Percentiles rank a stretch among this genome's conserved stretches.
These are phyloP conservation scores for Penicillium janthinellum DNA, from an alignment of 2,329 filamentous ascomycete genomes.

Conservation along the genomic window DNA sequence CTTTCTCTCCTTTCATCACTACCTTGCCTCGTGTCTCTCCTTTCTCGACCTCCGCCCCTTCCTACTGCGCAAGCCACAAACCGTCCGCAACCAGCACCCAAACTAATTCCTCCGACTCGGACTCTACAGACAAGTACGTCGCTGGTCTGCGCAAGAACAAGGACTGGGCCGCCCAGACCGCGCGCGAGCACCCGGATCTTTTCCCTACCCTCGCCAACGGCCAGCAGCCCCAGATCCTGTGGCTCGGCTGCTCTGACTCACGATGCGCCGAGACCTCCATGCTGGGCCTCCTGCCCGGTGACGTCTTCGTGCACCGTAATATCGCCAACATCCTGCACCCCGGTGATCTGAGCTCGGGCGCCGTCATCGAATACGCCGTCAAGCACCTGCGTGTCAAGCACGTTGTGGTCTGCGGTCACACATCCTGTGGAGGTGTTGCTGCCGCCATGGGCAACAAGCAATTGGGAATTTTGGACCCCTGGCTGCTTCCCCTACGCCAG, in stretches of 20 bases:
- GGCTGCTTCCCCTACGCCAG: slow-evolving; percentile 60
- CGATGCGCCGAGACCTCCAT: slow-evolving; percentile 83
- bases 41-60: slow-evolving; percentile 25
- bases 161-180: slow-evolving; percentile 68
- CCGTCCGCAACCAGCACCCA: slow-evolving; percentile 8
- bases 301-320: slow-evolving; percentile 88
- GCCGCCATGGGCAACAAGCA: slow-evolving; percentile 59
- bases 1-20: neutral
- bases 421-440: slow-evolving; percentile 60
- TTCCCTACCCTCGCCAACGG: slow-evolving; percentile 68
- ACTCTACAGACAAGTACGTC: slow-evolving; percentile 57
- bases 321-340: slow-evolving; percentile 81
- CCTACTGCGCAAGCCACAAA: slow-evolving; percentile 21
- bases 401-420: slow-evolving; percentile 64
- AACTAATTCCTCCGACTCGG: slow-evolving; percentile 18
- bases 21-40: slow-evolving; percentile 11
- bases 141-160: slow-evolving; percentile 69
- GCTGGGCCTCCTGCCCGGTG: slow-evolving; percentile 74
- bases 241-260: slow-evolving; percentile 86
- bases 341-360: slow-evolving; percentile 72
- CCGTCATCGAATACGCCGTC: slow-evolving; percentile 80
- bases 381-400: slow-evolving; percentile 67
- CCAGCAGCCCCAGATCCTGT: slow-evolving; percentile 66
- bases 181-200: slow-evolving; percentile 68
- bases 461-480: slow-evolving; percentile 62